Conservation (phyloP, 2,329 filamentous ascomycete species). For the Myriangium duriaei region DNA sequence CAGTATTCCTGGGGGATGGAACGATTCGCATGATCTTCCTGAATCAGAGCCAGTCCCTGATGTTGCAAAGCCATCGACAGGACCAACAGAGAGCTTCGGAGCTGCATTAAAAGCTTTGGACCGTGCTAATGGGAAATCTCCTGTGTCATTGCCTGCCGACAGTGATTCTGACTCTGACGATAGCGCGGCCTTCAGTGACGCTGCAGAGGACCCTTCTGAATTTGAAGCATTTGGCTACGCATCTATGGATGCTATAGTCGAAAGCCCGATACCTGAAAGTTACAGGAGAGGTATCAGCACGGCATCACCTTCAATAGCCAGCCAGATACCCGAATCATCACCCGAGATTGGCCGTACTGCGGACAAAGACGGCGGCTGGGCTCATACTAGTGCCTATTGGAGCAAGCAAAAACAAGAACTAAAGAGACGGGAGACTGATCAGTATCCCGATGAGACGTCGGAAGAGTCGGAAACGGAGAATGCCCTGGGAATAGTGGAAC, state of each 20-base stretch:
- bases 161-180: conserved; percentile 27
- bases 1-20: conserved; percentile 11
- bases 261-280: conserved; percentile 36
- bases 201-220: conserved; percentile 59
- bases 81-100: conserved; percentile 5
- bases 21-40: not conserved
- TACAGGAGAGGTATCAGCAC: conserved; percentile 18
- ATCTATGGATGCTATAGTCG: conserved; percentile 60
- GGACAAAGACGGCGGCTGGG: conserved; percentile 42
- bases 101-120: conserved; percentile 2
- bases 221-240: conserved; percentile 54
- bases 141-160: conserved; percentile 9
- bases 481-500: not conserved
- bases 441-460: conserved; percentile 19
- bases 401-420: conserved; percentile 50
- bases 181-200: conserved; percentile 59
- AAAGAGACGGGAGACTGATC: conserved; percentile 44
- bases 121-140: conserved; percentile 1
- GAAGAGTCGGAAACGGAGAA: not conserved
- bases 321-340: conserved; percentile 7
- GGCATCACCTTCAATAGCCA: conserved; percentile 5
- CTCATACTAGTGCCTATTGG: conserved; percentile 58
- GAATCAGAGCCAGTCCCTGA: conserved; percentile 9
- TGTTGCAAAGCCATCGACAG: not conserved
- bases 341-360: conserved; percentile 17